Conservation (phyloP, 2,329 filamentous ascomycete species). For the Madurella fahalii region DNA sequence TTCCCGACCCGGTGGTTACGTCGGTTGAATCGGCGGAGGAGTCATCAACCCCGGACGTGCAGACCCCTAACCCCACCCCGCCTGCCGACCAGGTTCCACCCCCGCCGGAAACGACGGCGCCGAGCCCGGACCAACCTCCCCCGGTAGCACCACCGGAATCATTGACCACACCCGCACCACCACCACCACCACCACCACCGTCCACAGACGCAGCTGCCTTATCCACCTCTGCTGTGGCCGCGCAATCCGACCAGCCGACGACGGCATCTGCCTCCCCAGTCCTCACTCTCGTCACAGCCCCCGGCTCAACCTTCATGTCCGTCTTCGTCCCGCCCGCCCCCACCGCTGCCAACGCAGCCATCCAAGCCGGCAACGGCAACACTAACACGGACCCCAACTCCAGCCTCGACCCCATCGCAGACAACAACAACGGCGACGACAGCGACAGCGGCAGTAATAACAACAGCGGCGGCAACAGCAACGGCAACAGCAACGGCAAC, state of each 20-base stretch:
- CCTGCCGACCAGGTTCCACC: neutral
- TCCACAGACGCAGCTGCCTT: neutral
- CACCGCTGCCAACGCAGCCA: conserved; percentile 9
- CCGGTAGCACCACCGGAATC: conserved; percentile 3
- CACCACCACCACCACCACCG: neutral
- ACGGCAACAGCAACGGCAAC: neutral
- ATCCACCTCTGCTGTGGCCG: neutral
- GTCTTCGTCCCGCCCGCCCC: conserved; percentile 19
- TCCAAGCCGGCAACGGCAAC: neutral
- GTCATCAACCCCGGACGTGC: conserved; percentile 6
- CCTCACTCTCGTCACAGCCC: conserved; percentile 1
- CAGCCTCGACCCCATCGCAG: neutral
- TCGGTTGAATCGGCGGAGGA: conserved; percentile 5
- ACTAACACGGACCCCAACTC: neutral
- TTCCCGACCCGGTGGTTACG: conserved; percentile 6
- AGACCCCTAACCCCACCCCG: conserved; percentile 1
- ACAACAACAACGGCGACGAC: neutral
- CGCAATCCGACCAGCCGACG: neutral
- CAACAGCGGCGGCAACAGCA: neutral
- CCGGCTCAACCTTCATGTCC: conserved; percentile 17
- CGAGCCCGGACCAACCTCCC: neutral
- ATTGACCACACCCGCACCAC: conserved; percentile 2
- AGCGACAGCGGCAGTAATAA: neutral
- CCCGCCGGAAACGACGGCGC: neutral
- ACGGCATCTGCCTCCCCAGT: neutral